phyloP scores from a whole-genome alignment of 2,329 filamentous ascomycete species.

The Botryotinia convoluta region DNA sequence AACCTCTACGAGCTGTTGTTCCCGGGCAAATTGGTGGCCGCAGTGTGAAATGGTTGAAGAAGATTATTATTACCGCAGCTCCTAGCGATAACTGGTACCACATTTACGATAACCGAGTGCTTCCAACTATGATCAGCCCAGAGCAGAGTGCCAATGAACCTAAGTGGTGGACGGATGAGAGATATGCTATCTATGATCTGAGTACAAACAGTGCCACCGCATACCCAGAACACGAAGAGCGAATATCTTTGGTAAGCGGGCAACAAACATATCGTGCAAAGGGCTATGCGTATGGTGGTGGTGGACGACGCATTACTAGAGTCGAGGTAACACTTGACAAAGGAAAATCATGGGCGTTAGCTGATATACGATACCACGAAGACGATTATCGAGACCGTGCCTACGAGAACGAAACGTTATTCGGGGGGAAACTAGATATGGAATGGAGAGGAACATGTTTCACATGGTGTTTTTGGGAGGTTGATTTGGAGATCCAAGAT shows the following conservation, averaged over 20 bases:
- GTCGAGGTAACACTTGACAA: conserved; percentile 82
- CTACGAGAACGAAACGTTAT: conserved; percentile 61
- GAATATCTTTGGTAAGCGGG: conserved; percentile 49
- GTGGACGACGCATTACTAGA: conserved; percentile 77
- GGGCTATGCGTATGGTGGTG: conserved; percentile 87
- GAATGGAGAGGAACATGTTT: conserved; percentile 78
- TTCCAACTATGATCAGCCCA: conserved; percentile 82
- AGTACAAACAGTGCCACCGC: conserved; percentile 82
- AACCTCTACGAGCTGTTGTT: conserved; percentile 77
- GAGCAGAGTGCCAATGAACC: conserved; percentile 73
- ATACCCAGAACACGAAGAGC: conserved; percentile 76
- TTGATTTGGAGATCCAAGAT: conserved; percentile 62
- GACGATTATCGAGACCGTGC: conserved; percentile 70
- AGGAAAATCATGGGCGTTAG: conserved; percentile 75
- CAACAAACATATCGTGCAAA: conserved; percentile 60
- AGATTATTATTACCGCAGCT: conserved; percentile 70
- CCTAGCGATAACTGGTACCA: conserved; percentile 96
- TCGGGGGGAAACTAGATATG: conserved; percentile 76
- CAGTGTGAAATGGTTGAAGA: conserved; percentile 91
- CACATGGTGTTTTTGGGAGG: conserved; percentile 90
- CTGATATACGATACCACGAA: conserved; percentile 78
- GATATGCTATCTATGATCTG: conserved; percentile 90
- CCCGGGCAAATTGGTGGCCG: conserved; percentile 89
- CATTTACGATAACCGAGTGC: conserved; percentile 86
- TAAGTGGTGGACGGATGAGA: conserved; percentile 81